phyloP scores from a whole-genome alignment of 257 asterid species.

The Petunia axillaris region DNA sequence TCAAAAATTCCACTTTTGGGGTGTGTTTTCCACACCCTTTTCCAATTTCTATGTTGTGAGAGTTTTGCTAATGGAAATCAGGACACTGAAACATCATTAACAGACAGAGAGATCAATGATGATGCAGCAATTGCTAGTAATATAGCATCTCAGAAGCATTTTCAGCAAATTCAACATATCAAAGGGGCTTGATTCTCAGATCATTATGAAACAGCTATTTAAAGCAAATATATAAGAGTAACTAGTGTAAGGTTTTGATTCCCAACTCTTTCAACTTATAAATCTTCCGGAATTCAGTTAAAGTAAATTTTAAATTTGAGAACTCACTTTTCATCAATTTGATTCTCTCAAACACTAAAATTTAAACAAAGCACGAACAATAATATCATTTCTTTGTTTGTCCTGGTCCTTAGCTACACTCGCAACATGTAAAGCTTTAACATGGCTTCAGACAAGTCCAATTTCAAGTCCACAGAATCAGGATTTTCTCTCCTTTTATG shows the following conservation, averaged over 20 bases:
- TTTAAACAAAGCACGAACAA: no score
- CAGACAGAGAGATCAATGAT: not conserved
- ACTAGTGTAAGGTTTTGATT: no score
- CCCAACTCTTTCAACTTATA: no score
- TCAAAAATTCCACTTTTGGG: conserved; percentile 24
- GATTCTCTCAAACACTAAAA: no score
- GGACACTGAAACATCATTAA: not conserved
- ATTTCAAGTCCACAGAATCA: not conserved
- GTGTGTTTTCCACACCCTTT: not conserved
- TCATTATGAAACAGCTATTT: no score
- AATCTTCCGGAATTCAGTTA: no score
- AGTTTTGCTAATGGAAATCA: not conserved
- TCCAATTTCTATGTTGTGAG: not conserved
- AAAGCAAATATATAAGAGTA: no score
- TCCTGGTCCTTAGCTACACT: conserved; percentile 35
- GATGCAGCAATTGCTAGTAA: conserved; percentile 15
- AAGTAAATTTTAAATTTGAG: no score
- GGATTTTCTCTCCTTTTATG: not conserved
- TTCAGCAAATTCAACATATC: conserved; percentile 38
- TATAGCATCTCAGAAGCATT: conserved; percentile 47
- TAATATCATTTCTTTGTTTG: not conserved
- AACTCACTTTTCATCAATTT: no score
- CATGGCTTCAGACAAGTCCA: conserved; percentile 21
- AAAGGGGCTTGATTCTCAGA: conserved; percentile 22
- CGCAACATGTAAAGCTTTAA: conserved; percentile 30